Conservation (phyloP, 2,329 filamentous ascomycete species). For the Drechslera avenae region DNA sequence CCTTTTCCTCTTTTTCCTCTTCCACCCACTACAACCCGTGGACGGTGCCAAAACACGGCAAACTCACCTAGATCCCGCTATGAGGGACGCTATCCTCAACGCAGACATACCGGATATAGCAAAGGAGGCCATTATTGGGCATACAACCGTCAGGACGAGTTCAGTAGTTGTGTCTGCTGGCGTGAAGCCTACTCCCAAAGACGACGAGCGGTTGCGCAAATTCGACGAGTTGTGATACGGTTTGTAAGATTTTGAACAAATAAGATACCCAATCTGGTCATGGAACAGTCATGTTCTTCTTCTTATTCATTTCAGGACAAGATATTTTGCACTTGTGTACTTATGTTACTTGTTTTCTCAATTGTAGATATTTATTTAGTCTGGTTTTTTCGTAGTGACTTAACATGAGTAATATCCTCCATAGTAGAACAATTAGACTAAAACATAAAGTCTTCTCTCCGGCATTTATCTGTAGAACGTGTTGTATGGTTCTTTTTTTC, state of each 20-base stretch:
- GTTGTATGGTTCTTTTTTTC: too few relatives aligned
- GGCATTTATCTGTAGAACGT: too few relatives aligned
- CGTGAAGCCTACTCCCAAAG: conserved; percentile 5
- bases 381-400: too few relatives aligned
- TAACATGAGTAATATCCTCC: too few relatives aligned
- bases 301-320: too few relatives aligned
- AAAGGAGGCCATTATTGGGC: conserved; percentile 39
- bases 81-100: conserved; percentile 30
- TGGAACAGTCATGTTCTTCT: too few relatives aligned
- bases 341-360: too few relatives aligned
- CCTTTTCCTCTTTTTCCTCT: conserved; percentile 54
- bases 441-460: too few relatives aligned
- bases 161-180: conserved; percentile 10
- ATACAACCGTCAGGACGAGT: conserved; percentile 9
- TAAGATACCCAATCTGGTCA: conserved; percentile 22
- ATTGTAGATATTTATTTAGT: too few relatives aligned
- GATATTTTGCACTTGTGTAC: too few relatives aligned
- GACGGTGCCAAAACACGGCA: conserved; percentile 13
- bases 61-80: conserved; percentile 19
- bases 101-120: conserved; percentile 42
- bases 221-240: conserved; percentile 32
- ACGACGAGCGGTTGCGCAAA: conserved; percentile 24
- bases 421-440: too few relatives aligned
- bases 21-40: conserved; percentile 38
- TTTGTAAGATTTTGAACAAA: conserved; percentile 1